These are phyloP conservation scores for Saccharomycopsis schoenii DNA, from an alignment of 805 yeast genomes.

Conservation along the genomic window DNA sequence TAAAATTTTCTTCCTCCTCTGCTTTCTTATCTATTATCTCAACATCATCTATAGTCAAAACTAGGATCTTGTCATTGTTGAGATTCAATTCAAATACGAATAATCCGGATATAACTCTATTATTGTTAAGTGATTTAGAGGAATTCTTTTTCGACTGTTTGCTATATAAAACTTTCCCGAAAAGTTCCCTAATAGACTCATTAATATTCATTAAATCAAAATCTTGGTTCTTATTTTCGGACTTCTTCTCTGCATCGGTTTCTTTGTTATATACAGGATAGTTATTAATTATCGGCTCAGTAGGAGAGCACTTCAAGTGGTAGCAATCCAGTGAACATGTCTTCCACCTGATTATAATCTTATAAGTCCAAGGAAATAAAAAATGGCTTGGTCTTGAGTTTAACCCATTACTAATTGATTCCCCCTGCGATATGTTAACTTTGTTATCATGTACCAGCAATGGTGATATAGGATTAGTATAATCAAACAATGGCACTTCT, in stretches of 20 bases:
- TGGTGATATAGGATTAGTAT: background rate
- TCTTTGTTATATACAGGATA: background rate
- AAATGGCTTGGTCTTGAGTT: background rate
- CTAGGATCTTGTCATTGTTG: slow-evolving; percentile 43
- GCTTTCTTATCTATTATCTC: slow-evolving; percentile 41
- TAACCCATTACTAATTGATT: background rate
- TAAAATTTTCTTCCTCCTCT: background rate
- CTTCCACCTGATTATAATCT: slow-evolving; percentile 45
- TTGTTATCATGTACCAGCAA: background rate
- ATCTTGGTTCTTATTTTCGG: background rate
- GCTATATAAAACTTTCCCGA: slow-evolving; percentile 1
- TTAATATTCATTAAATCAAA: slow-evolving; percentile 1
- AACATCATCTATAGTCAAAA: slow-evolving; percentile 59
- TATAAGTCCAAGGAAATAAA: slow-evolving; percentile 30
- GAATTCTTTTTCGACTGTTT: background rate
- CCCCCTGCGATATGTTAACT: background rate
- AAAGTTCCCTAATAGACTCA: slow-evolving; percentile 3
- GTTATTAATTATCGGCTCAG: slow-evolving; percentile 12
- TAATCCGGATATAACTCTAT: slow-evolving; percentile 33
- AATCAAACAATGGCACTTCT: slow-evolving; percentile 12
- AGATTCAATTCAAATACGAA: slow-evolving; percentile 57
- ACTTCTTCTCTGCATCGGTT: slow-evolving; percentile 1
- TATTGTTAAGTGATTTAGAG: background rate
- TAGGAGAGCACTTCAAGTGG: slow-evolving; percentile 30
- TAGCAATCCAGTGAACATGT: slow-evolving; percentile 45